phyloP scores from a whole-genome alignment of 2,329 filamentous ascomycete genomes.

The Aspergillus brunneoviolaceus region DNA sequence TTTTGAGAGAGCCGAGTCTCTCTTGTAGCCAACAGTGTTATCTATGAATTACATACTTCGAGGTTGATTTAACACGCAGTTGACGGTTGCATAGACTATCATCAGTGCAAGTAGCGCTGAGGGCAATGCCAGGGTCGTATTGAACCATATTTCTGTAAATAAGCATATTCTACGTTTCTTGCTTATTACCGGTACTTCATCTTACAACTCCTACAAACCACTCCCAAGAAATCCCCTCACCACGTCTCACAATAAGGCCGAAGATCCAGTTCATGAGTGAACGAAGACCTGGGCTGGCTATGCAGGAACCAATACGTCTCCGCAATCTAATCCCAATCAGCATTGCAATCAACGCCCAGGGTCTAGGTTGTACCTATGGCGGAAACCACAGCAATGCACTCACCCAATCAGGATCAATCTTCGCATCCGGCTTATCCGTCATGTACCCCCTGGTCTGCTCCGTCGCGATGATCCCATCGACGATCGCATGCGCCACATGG shows the following conservation, averaged over 20 bases:
- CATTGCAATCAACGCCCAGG: too few species aligned
- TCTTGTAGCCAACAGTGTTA: too few species aligned
- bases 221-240: not conserved
- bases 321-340: conserved; percentile 45
- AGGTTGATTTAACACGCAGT: too few species aligned
- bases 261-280: conserved; percentile 57
- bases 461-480: conserved; percentile 58
- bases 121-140: too few species aligned
- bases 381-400: conserved; percentile 14
- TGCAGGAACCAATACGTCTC: conserved; percentile 58
- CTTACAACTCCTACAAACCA: not conserved
- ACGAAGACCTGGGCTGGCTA: conserved; percentile 52
- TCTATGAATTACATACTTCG: too few species aligned
- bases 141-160: too few species aligned
- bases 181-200: too few species aligned
- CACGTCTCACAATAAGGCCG: conserved; percentile 31
- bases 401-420: conserved; percentile 51
- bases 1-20: too few species aligned
- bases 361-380: too few species aligned
- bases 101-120: too few species aligned
- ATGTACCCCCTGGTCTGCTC: conserved; percentile 46
- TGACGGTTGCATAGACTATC: too few species aligned
- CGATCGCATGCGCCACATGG: conserved; percentile 57
- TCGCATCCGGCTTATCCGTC: conserved; percentile 47
- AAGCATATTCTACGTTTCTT: too few species aligned